phyloP scores from a whole-genome alignment of 257 asterid species.

The Plantago elongata region DNA sequence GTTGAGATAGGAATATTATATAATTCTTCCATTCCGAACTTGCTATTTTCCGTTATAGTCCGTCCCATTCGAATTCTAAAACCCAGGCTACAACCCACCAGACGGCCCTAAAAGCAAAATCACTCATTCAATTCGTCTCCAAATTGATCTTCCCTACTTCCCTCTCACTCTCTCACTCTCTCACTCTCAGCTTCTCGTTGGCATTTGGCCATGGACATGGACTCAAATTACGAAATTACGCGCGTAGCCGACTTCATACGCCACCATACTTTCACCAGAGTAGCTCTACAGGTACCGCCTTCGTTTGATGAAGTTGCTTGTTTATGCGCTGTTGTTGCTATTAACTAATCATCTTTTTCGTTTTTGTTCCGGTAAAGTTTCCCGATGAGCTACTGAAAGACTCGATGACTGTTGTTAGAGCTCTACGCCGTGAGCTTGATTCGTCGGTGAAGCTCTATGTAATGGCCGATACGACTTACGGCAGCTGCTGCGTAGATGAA shows the following conservation, averaged over 20 bases:
- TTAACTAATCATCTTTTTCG: too few relatives aligned
- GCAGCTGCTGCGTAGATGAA: conserved; percentile 94
- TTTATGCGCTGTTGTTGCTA: conserved; percentile 2
- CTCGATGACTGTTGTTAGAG: conserved; percentile 49
- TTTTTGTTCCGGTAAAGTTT: conserved; percentile 36
- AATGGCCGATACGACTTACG: conserved; percentile 95
- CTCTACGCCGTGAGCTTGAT: conserved; percentile 45
- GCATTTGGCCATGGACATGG: conserved; percentile 75
- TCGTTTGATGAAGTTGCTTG: neutral
- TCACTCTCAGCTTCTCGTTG: neutral
- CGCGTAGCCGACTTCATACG: conserved; percentile 63
- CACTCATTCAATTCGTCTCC: neutral
- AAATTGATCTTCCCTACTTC: too few relatives aligned
- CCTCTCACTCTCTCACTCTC: neutral
- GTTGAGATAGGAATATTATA: too few relatives aligned
- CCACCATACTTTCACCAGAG: conserved; percentile 46
- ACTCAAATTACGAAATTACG: conserved; percentile 48
- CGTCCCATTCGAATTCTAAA: too few relatives aligned
- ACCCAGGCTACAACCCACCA: neutral
- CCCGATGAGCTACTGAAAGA: conserved; percentile 79
- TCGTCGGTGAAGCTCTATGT: conserved; percentile 57
- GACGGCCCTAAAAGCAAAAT: neutral
- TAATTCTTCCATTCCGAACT: too few relatives aligned
- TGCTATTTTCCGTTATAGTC: too few relatives aligned
- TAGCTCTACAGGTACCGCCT: conserved; percentile 64